A percentile compares a stretch with the other conserved stretches of the same genome.
These are phyloP conservation scores for Plasmodium coatneyi DNA, from an alignment of 169 alveolate species.

Conservation along the genomic window DNA sequence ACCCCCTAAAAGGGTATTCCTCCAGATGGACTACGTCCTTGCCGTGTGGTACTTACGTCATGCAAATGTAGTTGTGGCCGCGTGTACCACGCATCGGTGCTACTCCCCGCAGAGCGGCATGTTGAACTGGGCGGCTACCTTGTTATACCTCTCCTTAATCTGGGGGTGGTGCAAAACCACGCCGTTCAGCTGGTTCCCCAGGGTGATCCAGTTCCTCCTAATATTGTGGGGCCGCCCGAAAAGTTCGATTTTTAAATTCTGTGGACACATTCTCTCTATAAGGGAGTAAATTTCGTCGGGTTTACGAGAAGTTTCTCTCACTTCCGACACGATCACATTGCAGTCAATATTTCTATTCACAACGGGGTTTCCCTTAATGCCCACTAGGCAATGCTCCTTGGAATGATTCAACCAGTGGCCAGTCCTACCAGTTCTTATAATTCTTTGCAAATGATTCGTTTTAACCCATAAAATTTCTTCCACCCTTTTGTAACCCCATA, in stretches of 20 bases:
- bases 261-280: slow-evolving; percentile 95
- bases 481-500: slow-evolving; percentile 96
- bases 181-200: slow-evolving; percentile 91
- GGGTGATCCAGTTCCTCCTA: slow-evolving; percentile 93
- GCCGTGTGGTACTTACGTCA: not conserved
- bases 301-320: slow-evolving; percentile 95
- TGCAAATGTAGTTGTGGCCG: not conserved
- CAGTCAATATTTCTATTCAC: slow-evolving; percentile 92
- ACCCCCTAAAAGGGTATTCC: not conserved
- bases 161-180: slow-evolving; percentile 85
- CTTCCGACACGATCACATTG: slow-evolving; percentile 95
- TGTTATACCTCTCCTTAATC: slow-evolving; percentile 76
- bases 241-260: slow-evolving; percentile 93
- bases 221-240: slow-evolving; percentile 95
- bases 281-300: slow-evolving; percentile 96
- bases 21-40: not conserved
- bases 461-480: slow-evolving; percentile 97
- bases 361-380: slow-evolving; percentile 89
- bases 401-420: slow-evolving; percentile 98
- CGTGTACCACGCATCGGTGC: not conserved
- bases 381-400: slow-evolving; percentile 94
- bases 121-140: slow-evolving; percentile 59
- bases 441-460: slow-evolving; percentile 94
- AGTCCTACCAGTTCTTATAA: slow-evolving; percentile 96
- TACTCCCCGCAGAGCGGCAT: slow-evolving; percentile 56